Percentiles rank a stretch among this genome's conserved stretches.
phyloP scores from a whole-genome alignment of 192 early-diverging fungal genomes.

The Dimargaris verticillata region DNA sequence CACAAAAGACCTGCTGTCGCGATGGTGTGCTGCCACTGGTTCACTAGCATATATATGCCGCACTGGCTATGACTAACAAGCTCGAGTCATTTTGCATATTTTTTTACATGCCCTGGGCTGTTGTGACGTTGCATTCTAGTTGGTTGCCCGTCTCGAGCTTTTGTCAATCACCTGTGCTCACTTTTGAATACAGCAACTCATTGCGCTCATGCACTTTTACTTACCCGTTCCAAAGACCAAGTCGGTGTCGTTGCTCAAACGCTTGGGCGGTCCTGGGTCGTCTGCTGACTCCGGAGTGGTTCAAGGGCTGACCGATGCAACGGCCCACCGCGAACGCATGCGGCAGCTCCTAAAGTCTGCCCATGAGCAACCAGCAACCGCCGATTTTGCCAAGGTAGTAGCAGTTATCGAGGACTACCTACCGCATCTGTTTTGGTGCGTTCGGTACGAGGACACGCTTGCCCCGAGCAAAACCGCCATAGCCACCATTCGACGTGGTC shows the following conservation, averaged over 20 bases:
- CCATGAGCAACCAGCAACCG: neutral
- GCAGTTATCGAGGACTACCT: neutral
- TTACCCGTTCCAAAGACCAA: neutral
- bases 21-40: too few relatives aligned
- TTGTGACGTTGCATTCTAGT: too few relatives aligned
- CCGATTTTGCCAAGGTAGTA: neutral
- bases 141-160: too few relatives aligned
- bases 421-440: neutral
- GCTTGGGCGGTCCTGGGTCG: neutral
- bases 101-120: too few relatives aligned
- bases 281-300: neutral
- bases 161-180: too few relatives aligned
- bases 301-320: neutral
- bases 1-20: too few relatives aligned
- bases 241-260: neutral
- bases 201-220: neutral
- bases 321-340: slow-evolving; percentile 1
- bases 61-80: too few relatives aligned
- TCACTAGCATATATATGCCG: too few relatives aligned
- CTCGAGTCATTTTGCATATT: too few relatives aligned
- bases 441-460: neutral
- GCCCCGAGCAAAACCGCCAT: neutral
- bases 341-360: neutral
- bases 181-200: too few relatives aligned
- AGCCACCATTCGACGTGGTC: neutral